Percentiles rank a stretch among this genome's conserved stretches.
Evolutionary conservation across 345 rosid genomes (phyloP).

Genomic region (Lumnitzera littorea): DNA sequence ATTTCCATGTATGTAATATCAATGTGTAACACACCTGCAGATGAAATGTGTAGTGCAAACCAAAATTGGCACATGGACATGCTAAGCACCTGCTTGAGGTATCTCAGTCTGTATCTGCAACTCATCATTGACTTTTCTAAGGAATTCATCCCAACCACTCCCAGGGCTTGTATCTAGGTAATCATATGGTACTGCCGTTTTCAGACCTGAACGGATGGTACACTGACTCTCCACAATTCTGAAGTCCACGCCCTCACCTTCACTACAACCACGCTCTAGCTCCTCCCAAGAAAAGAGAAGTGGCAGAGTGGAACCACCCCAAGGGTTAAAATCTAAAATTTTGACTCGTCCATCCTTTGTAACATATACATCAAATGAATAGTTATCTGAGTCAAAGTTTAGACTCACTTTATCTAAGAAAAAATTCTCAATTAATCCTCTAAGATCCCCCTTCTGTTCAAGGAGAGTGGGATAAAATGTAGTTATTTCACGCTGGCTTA

Average conservation of each 20-base stretch:
- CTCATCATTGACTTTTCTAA: slow-evolving; percentile 50
- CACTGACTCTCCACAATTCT: slow-evolving; percentile 64
- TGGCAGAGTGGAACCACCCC: slow-evolving; percentile 77
- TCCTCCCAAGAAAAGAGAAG: slow-evolving; percentile 75
- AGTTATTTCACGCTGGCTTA: slow-evolving; percentile 66
- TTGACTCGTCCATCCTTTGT: slow-evolving; percentile 39
- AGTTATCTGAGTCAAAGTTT: slow-evolving; percentile 50
- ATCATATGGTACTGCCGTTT: slow-evolving; percentile 78
- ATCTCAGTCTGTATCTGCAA: slow-evolving; percentile 22
- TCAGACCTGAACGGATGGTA: slow-evolving; percentile 53
- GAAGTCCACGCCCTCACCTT: slow-evolving; percentile 26
- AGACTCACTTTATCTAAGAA: slow-evolving; percentile 29
- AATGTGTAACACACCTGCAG: too few species aligned
- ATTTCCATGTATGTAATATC: too few species aligned
- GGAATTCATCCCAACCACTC: slow-evolving; percentile 76
- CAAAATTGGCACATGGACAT: neutral
- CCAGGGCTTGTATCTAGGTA: slow-evolving; percentile 57
- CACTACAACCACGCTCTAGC: slow-evolving; percentile 36
- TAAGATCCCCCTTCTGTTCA: slow-evolving; percentile 29
- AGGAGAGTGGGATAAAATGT: slow-evolving; percentile 59
- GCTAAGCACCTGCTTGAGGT: slow-evolving; percentile 20
- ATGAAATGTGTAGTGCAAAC: too few species aligned
- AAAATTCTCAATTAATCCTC: slow-evolving; percentile 36
- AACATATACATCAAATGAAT: slow-evolving; percentile 67
- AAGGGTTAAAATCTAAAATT: slow-evolving; percentile 75